Percentiles rank a stretch among this genome's conserved stretches.
These are phyloP conservation scores for Lichtheimia ornata DNA, from an alignment of 371 early-diverging fungal species.

Conservation along the genomic window DNA sequence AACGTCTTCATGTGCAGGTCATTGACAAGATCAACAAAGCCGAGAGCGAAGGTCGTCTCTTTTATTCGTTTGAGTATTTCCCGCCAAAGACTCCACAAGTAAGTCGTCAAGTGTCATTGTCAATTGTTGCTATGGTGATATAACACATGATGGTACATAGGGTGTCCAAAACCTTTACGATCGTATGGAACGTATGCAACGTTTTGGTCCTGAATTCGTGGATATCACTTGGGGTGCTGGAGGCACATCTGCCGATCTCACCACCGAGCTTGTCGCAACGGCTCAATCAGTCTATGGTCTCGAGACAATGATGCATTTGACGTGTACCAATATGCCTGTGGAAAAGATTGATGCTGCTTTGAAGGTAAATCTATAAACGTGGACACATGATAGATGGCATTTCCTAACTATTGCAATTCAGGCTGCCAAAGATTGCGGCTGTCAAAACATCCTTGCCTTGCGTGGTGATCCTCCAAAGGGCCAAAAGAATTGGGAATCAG, in stretches of 20 bases:
- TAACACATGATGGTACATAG: conserved; percentile 15
- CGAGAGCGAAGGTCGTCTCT: conserved; percentile 66
- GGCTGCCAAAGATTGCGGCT: conserved; percentile 89
- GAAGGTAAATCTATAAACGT: conserved; percentile 34
- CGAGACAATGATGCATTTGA: conserved; percentile 96
- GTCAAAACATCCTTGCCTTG: conserved; percentile 94
- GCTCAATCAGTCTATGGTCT: conserved; percentile 92
- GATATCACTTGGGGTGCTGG: conserved; percentile 98
- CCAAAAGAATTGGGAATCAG: conserved; percentile 73
- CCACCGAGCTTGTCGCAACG: conserved; percentile 82
- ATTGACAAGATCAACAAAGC: conserved; percentile 76
- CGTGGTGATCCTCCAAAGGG: conserved; percentile 95
- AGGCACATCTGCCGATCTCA: conserved; percentile 87
- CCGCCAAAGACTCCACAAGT: conserved; percentile 93
- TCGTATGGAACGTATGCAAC: conserved; percentile 88
- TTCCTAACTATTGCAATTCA: conserved; percentile 18
- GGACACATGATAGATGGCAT: too few relatives aligned
- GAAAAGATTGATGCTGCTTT: conserved; percentile 86
- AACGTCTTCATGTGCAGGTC: conserved; percentile 34
- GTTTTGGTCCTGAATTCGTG: conserved; percentile 90
- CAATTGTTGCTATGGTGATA: background rate
- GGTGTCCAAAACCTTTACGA: conserved; percentile 81
- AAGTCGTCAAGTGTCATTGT: conserved; percentile 3
- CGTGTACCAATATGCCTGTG: conserved; percentile 94
- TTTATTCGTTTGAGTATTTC: conserved; percentile 95